phyloP scores from a whole-genome alignment of 768 basidiomycete species.

The Termitomyces bulborhizus region DNA sequence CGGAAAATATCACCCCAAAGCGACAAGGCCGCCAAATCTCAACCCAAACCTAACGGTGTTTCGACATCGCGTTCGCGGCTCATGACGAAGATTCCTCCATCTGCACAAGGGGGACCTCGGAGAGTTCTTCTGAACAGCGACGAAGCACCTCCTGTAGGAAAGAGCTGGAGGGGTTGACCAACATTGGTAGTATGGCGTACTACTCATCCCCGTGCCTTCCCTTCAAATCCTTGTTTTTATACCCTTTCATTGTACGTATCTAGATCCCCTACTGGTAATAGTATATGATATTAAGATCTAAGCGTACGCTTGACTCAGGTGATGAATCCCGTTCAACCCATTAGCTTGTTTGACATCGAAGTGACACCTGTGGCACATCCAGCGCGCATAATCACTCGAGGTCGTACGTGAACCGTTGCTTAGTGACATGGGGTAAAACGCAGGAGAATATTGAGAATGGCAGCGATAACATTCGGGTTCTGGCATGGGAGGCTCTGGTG shows the following conservation, averaged over 20 bases:
- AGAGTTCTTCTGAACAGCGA: slow-evolving; percentile 63
- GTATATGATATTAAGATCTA: background rate
- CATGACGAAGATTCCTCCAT: slow-evolving; percentile 26
- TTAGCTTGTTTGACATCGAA: slow-evolving; percentile 27
- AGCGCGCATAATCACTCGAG: slow-evolving; percentile 12
- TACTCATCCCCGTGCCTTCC: background rate
- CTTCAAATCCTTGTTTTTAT: background rate
- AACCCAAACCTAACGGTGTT: slow-evolving; percentile 13
- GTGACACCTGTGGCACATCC: slow-evolving; percentile 44
- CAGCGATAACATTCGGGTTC: slow-evolving; percentile 57
- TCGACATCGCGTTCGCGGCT: slow-evolving; percentile 17
- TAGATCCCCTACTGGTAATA: background rate
- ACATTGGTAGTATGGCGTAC: slow-evolving; percentile 12
- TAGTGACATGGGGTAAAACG: slow-evolving; percentile 47
- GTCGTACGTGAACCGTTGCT: slow-evolving; percentile 3
- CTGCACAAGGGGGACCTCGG: slow-evolving; percentile 44
- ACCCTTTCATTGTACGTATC: background rate
- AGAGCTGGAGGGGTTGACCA: slow-evolving; percentile 43
- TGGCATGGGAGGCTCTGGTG: slow-evolving; percentile 14
- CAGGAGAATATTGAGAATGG: slow-evolving; percentile 65
- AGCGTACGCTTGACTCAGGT: background rate
- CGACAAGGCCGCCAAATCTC: slow-evolving; percentile 13
- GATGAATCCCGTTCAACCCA: slow-evolving; percentile 24
- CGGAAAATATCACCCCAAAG: slow-evolving; percentile 18
- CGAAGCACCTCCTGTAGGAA: slow-evolving; percentile 48